phyloP scores from a whole-genome alignment of 768 basidiomycete genomes.

The Psilocybe azurescens region DNA sequence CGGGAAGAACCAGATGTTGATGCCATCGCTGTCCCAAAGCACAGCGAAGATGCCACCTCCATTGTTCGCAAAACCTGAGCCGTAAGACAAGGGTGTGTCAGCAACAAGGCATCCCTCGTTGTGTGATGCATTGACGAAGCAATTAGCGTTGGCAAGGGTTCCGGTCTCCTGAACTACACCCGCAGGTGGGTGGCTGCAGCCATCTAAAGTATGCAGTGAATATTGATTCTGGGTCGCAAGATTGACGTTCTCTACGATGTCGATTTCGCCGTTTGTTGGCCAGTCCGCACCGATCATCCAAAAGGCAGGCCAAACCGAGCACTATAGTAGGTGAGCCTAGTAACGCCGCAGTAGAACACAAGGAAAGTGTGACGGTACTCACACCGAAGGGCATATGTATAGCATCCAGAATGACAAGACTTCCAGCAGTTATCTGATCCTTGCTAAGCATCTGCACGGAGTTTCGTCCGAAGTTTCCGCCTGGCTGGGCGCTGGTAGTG shows the following conservation, averaged over 20 bases:
- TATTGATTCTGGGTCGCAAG: neutral
- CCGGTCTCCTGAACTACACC: neutral
- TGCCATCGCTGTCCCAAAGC: slow-evolving; percentile 5
- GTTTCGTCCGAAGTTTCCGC: slow-evolving; percentile 9
- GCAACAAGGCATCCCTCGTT: slow-evolving; percentile 5
- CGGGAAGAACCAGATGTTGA: slow-evolving; percentile 8
- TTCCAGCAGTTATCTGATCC: slow-evolving; percentile 12
- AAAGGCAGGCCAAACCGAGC: slow-evolving; percentile 5
- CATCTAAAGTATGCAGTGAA: slow-evolving; percentile 1
- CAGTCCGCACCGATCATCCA: slow-evolving; percentile 8
- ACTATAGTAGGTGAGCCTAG: neutral
- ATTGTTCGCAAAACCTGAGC: neutral
- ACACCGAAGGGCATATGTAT: slow-evolving; percentile 22
- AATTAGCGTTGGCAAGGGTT: neutral
- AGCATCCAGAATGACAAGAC: slow-evolving; percentile 19
- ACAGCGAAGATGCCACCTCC: slow-evolving; percentile 7
- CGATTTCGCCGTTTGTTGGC: slow-evolving; percentile 5
- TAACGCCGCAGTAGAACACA: neutral
- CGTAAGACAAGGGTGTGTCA: neutral
- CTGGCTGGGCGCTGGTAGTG: slow-evolving; percentile 5
- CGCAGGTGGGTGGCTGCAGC: neutral
- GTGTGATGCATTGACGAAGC: neutral
- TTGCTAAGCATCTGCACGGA: slow-evolving; percentile 19
- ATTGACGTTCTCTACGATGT: slow-evolving; percentile 8
- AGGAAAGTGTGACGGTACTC: neutral